Conservation (phyloP, 306 rosid species). For the Castanea mollissima region DNA sequence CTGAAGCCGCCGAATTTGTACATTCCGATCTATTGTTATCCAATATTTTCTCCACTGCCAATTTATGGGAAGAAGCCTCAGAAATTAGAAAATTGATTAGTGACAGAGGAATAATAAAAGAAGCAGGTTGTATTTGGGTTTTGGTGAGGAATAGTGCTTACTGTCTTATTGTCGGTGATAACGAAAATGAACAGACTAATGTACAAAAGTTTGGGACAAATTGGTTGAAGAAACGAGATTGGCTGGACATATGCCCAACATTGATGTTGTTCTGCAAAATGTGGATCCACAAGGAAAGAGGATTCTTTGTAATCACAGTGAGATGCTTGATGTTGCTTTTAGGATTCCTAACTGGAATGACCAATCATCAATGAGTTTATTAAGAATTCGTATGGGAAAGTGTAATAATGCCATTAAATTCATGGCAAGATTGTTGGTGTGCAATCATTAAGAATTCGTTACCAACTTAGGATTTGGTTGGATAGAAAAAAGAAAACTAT, state of each 20-base stretch:
- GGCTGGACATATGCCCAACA: conserved; percentile 46
- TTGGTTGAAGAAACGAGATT: conserved; percentile 48
- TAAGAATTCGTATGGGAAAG: conserved; percentile 54
- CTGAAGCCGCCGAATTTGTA: no score
- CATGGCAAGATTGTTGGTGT: conserved; percentile 45
- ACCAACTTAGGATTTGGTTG: no score
- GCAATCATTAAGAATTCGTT: conserved; percentile 22
- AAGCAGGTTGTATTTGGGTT: conserved; percentile 61
- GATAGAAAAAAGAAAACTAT: no score
- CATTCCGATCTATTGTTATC: conserved; percentile 18
- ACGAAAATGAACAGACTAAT: conserved; percentile 32
- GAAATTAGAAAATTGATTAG: conserved; percentile 52
- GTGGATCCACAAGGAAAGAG: conserved; percentile 54
- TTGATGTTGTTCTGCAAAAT: conserved; percentile 57
- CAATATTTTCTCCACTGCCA: conserved; percentile 43
- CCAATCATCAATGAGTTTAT: conserved; percentile 42
- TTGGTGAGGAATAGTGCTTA: conserved; percentile 52
- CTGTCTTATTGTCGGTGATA: conserved; percentile 50
- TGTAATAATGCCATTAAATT: conserved; percentile 58
- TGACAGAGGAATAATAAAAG: conserved; percentile 46
- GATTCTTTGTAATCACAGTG: conserved; percentile 52
- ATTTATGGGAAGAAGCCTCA: conserved; percentile 59
- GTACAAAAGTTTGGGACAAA: conserved; percentile 33
- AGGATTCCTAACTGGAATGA: conserved; percentile 49
- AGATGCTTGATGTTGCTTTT: conserved; percentile 54